A percentile compares a stretch with the other conserved stretches of the same genome.
Conservation (phyloP, 208 protist genomes). For the Leptomonas pyrrhocoris region DNA sequence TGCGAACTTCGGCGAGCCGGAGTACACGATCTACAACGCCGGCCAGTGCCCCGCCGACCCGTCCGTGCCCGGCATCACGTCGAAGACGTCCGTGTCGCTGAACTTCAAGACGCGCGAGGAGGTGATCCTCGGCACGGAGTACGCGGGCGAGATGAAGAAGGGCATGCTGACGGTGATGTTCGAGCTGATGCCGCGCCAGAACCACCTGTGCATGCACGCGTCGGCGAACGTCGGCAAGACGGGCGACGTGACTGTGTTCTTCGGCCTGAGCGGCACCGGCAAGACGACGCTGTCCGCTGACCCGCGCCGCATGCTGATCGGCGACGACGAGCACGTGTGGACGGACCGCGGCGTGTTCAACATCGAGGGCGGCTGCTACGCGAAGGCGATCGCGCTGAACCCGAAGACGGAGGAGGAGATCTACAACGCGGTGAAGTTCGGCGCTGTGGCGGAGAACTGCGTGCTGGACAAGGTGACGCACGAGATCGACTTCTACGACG, state of each 20-base stretch:
- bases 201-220: slow-evolving; percentile 94
- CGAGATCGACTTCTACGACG: slow-evolving; percentile 94
- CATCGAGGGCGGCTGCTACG: slow-evolving; percentile 94
- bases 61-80: slow-evolving; percentile 86
- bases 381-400: slow-evolving; percentile 90
- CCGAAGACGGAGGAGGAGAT: slow-evolving; percentile 93
- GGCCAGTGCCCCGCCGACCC: slow-evolving; percentile 91
- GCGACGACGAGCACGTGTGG: slow-evolving; percentile 95
- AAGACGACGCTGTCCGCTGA: slow-evolving; percentile 95
- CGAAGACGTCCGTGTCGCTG: slow-evolving; percentile 72
- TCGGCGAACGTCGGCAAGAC: slow-evolving; percentile 88
- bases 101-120: slow-evolving; percentile 89
- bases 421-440: slow-evolving; percentile 88
- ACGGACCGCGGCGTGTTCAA: slow-evolving; percentile 91
- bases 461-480: slow-evolving; percentile 56
- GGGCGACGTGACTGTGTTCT: slow-evolving; percentile 89
- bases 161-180: slow-evolving; percentile 97
- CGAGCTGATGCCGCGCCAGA: slow-evolving; percentile 93
- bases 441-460: slow-evolving; percentile 91
- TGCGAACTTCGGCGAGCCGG: slow-evolving; percentile 92
- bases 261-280: slow-evolving; percentile 91
- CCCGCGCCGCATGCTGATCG: slow-evolving; percentile 85
- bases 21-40: slow-evolving; percentile 96
- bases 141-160: slow-evolving; percentile 99
- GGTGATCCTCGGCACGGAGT: slow-evolving; percentile 96